Evolutionary conservation across 345 rosid species (phyloP).

Genomic region (Orychophragmus violaceus): DNA sequence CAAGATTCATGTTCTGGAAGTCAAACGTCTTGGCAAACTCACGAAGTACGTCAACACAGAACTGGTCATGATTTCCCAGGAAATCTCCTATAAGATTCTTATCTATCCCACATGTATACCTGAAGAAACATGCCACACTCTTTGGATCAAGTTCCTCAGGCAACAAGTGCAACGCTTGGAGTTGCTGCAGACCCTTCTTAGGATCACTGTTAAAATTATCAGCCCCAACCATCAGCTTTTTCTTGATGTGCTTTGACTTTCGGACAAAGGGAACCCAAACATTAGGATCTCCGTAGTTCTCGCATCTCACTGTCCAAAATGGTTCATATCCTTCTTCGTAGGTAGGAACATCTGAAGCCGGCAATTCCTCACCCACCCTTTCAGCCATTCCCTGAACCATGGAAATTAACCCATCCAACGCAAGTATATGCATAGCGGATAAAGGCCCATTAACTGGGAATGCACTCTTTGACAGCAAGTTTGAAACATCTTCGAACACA

Average conservation of each 20-base stretch:
- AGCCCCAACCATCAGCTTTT: conserved; percentile 52
- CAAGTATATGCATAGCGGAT: conserved; percentile 69
- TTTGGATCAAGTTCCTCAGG: conserved; percentile 63
- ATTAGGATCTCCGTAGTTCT: conserved; percentile 45
- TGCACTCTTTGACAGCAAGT: conserved; percentile 59
- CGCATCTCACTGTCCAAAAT: conserved; percentile 56
- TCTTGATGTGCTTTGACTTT: conserved; percentile 47
- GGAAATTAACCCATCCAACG: conserved; percentile 62
- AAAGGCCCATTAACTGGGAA: conserved; percentile 69
- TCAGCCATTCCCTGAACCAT: conserved; percentile 56
- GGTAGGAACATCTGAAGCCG: conserved; percentile 27
- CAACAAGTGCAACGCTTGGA: conserved; percentile 56
- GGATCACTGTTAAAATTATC: conserved; percentile 70
- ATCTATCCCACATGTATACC: conserved; percentile 67
- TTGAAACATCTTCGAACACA: conserved; percentile 62
- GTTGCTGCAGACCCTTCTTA: conserved; percentile 61
- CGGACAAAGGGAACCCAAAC: conserved; percentile 63
- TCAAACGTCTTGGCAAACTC: conserved; percentile 67
- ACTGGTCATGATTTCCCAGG: conserved; percentile 70
- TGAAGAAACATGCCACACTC: conserved; percentile 64
- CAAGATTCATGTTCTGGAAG: conserved; percentile 61
- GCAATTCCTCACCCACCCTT: conserved; percentile 44
- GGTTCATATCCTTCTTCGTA: conserved; percentile 41
- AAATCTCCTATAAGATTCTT: conserved; percentile 66
- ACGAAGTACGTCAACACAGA: conserved; percentile 66